Evolutionary conservation across 768 basidiomycete species (phyloP).

Genomic region (Hortiboletus flavorubellus): DNA sequence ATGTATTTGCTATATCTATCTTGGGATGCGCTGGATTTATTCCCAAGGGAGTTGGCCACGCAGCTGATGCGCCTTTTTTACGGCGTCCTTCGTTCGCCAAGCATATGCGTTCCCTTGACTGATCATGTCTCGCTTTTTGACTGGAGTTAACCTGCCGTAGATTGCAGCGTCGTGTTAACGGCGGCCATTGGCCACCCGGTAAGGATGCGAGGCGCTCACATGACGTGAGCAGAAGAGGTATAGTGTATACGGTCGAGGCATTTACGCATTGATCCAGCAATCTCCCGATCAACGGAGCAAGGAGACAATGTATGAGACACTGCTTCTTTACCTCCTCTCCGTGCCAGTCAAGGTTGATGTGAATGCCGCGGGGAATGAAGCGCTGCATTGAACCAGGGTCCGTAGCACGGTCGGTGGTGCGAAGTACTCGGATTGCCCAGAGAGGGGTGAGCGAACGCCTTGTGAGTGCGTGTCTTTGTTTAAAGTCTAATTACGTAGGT

Average conservation of each 20-base stretch:
- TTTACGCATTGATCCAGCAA: conserved; percentile 6
- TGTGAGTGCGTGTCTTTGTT: conserved; percentile 32
- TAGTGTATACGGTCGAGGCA: neutral
- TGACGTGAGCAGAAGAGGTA: conserved; percentile 17
- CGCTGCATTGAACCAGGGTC: conserved; percentile 15
- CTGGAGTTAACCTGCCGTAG: conserved; percentile 12
- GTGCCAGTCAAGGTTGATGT: conserved; percentile 15
- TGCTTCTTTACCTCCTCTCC: conserved; percentile 12
- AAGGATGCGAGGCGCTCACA: conserved; percentile 5
- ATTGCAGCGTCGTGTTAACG: conserved; percentile 8
- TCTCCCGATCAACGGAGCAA: conserved; percentile 22
- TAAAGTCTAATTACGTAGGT: conserved; percentile 38
- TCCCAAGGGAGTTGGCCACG: conserved; percentile 24
- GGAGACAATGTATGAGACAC: conserved; percentile 4
- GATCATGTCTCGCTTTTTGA: conserved; percentile 19
- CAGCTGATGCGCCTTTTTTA: conserved; percentile 34
- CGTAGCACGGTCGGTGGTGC: conserved; percentile 18
- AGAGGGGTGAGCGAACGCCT: conserved; percentile 18
- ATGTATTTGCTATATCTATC: conserved; percentile 18
- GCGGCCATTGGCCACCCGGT: conserved; percentile 13
- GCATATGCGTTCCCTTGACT: neutral
- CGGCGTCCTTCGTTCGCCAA: conserved; percentile 25
- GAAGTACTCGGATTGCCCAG: conserved; percentile 19
- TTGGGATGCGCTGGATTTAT: conserved; percentile 12
- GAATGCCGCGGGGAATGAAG: conserved; percentile 34